Base-by-base conservation (phyloP, 2,329 filamentous ascomycete genomes). In the Amauroascus verrucosus region DNA sequence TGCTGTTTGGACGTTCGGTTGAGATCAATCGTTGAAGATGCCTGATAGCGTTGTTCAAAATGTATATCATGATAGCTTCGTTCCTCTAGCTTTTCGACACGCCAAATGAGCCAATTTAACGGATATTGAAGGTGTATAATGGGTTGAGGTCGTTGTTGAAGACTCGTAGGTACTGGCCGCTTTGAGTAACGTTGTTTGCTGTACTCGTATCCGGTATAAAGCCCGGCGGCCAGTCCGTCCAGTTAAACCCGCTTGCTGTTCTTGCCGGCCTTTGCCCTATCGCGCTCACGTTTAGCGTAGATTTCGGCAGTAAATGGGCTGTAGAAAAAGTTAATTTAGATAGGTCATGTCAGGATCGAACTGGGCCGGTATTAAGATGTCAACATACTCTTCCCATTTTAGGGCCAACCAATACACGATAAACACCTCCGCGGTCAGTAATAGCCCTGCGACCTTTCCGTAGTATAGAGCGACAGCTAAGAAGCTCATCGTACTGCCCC, bases 401-500 rank as follows among this genome's bases (percentile, higher is more conserved):
- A 95, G 76, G 9, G 91, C 91, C 57, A 95, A 71, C 65, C 83
- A 75, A 71, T 97, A 97, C 54, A 88, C 81, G 24, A 84, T 64
- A 61, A 85, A 79, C 13, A 96, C 90, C 73, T 86, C 77, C 14
- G 69, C 75, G 0, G 88, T 89, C 62, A 96, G 69, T 48, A 91
- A 64, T 35, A 97, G 61, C 1, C 93, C 93, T 0, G 91, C 93
- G 0, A 89, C 89, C 73, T 89, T 93, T 53, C 87, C 89, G 64
- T 83, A 88, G 67, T 88, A 81, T 54, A 98, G 72, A 4, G 91
- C 88, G 1, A 85, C 86, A 22, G 88, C 93, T 54, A 97, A 72
- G 72, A 98, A 98, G 72, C 85, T 91, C 78, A 95, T 78, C 22
- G 91, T 93, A 57, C 84, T 88, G 55, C 93, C 93, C 74, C 89